Percentiles rank a stretch among this genome's conserved stretches.
phyloP scores from a whole-genome alignment of 2,329 filamentous ascomycete genomes.

The Thyridium curvatum region DNA sequence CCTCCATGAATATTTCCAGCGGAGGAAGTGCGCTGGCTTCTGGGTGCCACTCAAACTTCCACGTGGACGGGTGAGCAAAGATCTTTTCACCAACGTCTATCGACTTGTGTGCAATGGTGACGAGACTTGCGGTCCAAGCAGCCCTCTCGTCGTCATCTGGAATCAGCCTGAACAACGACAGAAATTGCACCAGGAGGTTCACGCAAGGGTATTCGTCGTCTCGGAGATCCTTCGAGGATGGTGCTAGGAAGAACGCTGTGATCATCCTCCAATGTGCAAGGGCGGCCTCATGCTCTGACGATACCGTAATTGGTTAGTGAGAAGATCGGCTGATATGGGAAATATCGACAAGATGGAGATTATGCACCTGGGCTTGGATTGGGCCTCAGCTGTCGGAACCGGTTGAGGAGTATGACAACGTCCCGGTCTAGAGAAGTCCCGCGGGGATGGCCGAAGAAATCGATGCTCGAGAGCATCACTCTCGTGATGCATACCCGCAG shows the following conservation, averaged over 20 bases:
- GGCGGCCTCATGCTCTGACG: constrained; percentile 3
- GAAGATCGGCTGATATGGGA: neutral
- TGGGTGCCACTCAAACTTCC: constrained; percentile 4
- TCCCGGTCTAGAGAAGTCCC: constrained; percentile 8
- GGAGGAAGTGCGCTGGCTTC: constrained; percentile 1
- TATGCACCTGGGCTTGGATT: neutral
- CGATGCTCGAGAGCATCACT: constrained; percentile 4
- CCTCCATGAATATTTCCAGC: too few species aligned
- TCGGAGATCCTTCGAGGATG: constrained; percentile 1
- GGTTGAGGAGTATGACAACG: constrained; percentile 2
- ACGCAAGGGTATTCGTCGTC: neutral
- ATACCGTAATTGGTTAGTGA: neutral
- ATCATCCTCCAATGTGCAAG: constrained; percentile 4
- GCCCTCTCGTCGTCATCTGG: neutral
- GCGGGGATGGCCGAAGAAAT: constrained; percentile 2
- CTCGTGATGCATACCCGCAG: constrained; percentile 3
- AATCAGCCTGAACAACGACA: neutral
- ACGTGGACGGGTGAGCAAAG: constrained; percentile 2
- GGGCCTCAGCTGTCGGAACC: constrained; percentile 2
- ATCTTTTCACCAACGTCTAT: constrained; percentile 5
- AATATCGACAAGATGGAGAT: neutral
- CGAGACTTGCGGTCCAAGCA: neutral
- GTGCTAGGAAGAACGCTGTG: constrained; percentile 4
- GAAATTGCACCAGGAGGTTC: neutral
- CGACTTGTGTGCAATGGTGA: neutral